Evolutionary conservation across 2,329 filamentous ascomycete genomes (phyloP).

Genomic region (Ciborinia camelliae): DNA sequence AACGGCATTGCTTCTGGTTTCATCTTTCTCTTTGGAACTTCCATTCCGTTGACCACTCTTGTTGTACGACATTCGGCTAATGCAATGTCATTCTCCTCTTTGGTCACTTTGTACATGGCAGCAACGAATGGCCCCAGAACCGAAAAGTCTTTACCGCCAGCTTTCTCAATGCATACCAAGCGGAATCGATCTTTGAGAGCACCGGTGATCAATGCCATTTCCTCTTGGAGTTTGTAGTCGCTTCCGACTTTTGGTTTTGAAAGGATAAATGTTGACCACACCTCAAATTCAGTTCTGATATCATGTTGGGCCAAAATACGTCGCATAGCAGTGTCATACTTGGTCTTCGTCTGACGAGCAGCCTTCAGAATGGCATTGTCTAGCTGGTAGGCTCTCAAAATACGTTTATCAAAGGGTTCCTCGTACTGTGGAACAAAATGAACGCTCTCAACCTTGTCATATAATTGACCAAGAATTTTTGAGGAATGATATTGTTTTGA

Average conservation of each 20-base stretch:
- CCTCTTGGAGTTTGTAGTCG: conserved; percentile 86
- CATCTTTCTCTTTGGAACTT: conserved; percentile 40
- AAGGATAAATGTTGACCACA: conserved; percentile 84
- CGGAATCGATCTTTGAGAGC: conserved; percentile 68
- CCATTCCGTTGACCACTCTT: conserved; percentile 40
- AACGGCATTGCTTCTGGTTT: conserved; percentile 63
- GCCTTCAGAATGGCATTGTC: conserved; percentile 52
- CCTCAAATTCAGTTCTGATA: conserved; percentile 84
- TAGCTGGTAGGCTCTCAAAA: conserved; percentile 61
- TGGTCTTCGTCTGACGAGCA: conserved; percentile 64
- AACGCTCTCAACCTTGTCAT: conserved; percentile 66
- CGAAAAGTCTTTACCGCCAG: conserved; percentile 56
- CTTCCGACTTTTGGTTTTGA: conserved; percentile 66
- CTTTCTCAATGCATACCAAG: conserved; percentile 60
- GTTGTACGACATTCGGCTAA: conserved; percentile 47
- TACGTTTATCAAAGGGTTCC: conserved; percentile 69
- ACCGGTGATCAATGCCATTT: conserved; percentile 65
- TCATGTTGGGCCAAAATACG: conserved; percentile 83
- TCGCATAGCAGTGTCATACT: conserved; percentile 74
- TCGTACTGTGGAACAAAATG: conserved; percentile 72
- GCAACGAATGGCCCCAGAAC: conserved; percentile 69
- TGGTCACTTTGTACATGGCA: conserved; percentile 84
- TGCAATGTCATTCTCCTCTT: conserved; percentile 62
- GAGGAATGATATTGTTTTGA: conserved; percentile 59
- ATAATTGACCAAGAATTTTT: conserved; percentile 76